Conservation (phyloP, 1,284 basidiomycete species). For the Apiotrichum porosum region DNA sequence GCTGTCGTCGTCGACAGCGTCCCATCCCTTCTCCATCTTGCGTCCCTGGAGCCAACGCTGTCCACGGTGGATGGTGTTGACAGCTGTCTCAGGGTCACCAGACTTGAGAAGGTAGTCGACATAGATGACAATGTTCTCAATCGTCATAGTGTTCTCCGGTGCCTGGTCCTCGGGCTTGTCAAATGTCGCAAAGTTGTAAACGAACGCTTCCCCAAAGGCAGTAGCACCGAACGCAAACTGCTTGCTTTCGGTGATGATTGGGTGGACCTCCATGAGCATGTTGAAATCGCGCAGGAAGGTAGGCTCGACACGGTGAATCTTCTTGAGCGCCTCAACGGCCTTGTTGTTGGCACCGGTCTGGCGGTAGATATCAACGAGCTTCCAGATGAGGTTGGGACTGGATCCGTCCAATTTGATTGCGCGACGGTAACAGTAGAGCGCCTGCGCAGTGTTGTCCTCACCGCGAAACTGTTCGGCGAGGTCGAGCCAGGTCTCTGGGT, state of each 20-base stretch:
- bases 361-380: conserved; percentile 75
- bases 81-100: conserved; percentile 63
- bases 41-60: conserved; percentile 86
- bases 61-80: conserved; percentile 68
- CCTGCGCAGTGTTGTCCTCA: conserved; percentile 71
- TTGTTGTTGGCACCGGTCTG: conserved; percentile 66
- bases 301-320: conserved; percentile 58
- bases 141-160: conserved; percentile 29
- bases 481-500: conserved; percentile 81
- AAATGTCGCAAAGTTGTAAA: conserved; percentile 50
- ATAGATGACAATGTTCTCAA: conserved; percentile 60
- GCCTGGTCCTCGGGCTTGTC: conserved; percentile 22
- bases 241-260: conserved; percentile 66
- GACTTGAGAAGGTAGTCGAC: conserved; percentile 75
- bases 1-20: conserved; percentile 74
- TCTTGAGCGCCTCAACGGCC: conserved; percentile 70
- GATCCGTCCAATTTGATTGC: conserved; percentile 70
- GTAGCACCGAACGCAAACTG: conserved; percentile 62
- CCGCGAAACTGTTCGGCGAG: conserved; percentile 70
- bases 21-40: conserved; percentile 66
- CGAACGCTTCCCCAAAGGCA: conserved; percentile 63
- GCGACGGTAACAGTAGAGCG: conserved; percentile 86
- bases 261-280: conserved; percentile 72
- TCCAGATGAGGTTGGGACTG: conserved; percentile 84
- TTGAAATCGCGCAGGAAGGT: conserved; percentile 74